Evolutionary conservation across 2,329 filamentous ascomycete genomes (phyloP), one percentile per base, ranked within the genome.

Genomic region (Penicillium sp.): DNA sequence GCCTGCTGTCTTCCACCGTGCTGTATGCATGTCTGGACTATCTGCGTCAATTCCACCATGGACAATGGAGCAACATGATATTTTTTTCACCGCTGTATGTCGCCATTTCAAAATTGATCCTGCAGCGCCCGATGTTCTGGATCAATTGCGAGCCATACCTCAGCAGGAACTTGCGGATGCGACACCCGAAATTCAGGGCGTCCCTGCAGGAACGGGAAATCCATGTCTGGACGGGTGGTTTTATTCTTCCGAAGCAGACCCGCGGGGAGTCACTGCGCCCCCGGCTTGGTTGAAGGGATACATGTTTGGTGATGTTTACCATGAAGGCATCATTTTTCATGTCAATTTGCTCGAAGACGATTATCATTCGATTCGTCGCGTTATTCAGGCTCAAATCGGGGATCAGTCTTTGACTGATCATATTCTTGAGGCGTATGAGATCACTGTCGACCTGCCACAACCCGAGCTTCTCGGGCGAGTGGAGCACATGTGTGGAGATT

Each of bases 301-400:
- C 4, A 71, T 69, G 67, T 22, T 70, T 28, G 67, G 69, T 1
- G 69, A 71, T 59, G 66, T 62, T 3, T 69, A 69, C 25, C 67
- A 72, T 43, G 69, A 71, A 50, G 68, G 69, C 6, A 41, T 71
- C 10, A 70, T 71, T 28, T 71, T 71, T 43, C 67, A 70, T 52
- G 43, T 67, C 0, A 71, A 69, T 42, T 53, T 72, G 2, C 45
- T 66, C 11, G 55, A 65, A 1, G 63, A 68, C 4, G 45, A 62
- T 15, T 68, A 65, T 35, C 17, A 59, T 1, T 61, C 56, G 1
- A 58, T 70, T 34, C 65, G 59, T 4, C 35, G 42, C 2, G 58
- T 52, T 5, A 49, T 70, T 2, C 37, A 43, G 14, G 35, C 54
- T 4, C 20, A 62, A 25, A 61, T 71, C 2, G 25, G 45, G 2